Conservation (phyloP, 2,329 filamentous ascomycete species). For the Penicillium sp. region DNA sequence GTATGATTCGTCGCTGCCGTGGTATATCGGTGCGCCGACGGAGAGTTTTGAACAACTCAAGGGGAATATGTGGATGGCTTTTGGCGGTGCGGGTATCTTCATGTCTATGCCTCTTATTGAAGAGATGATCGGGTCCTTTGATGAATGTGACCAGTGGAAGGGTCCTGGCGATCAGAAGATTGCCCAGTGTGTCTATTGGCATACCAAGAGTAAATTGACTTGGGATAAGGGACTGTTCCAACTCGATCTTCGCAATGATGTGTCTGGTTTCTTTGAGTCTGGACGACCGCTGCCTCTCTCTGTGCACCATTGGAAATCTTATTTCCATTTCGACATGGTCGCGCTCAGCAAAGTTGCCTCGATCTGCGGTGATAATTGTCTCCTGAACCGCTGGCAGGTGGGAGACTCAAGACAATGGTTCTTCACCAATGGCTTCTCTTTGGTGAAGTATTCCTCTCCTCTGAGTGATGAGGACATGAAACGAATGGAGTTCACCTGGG, state of each 20-base stretch:
- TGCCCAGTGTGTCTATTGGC: conserved; percentile 56
- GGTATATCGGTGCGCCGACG: conserved; percentile 60
- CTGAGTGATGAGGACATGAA: conserved; percentile 45
- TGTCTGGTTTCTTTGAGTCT: conserved; percentile 62
- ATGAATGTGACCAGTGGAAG: conserved; percentile 51
- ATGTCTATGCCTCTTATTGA: conserved; percentile 55
- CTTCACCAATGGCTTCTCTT: conserved; percentile 60
- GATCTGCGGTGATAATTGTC: conserved; percentile 56
- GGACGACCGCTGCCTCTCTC: conserved; percentile 53
- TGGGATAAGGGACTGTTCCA: conserved; percentile 58
- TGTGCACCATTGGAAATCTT: conserved; percentile 61
- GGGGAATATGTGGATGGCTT: conserved; percentile 59
- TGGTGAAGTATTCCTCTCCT: conserved; percentile 52
- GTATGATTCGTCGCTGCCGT: conserved; percentile 50
- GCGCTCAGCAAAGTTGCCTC: conserved; percentile 50
- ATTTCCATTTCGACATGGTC: conserved; percentile 51
- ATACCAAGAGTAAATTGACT: conserved; percentile 57
- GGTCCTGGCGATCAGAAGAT: conserved; percentile 57
- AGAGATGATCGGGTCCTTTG: conserved; percentile 50
- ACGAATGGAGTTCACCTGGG: conserved; percentile 58
- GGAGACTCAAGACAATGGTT: conserved; percentile 38
- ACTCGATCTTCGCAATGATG: conserved; percentile 57
- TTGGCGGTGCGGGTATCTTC: conserved; percentile 62
- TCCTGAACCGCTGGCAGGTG: conserved; percentile 56
- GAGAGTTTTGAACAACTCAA: conserved; percentile 56